phyloP scores from a whole-genome alignment of 1,284 basidiomycete species.

The Heterobasidion occidentale region DNA sequence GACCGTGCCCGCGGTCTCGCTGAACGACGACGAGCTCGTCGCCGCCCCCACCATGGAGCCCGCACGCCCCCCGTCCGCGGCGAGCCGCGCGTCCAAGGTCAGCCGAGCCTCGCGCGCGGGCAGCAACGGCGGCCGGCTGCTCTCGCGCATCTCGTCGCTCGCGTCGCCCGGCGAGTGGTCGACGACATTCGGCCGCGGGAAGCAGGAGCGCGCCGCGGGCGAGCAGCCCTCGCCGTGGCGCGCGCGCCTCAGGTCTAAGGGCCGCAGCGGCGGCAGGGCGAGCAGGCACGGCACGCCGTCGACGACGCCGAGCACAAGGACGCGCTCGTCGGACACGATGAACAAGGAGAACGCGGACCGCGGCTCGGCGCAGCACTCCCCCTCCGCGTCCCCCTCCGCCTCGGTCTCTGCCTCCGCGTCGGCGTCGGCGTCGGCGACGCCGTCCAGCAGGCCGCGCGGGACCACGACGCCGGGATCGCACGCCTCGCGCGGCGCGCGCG shows the following conservation, averaged over 20 bases:
- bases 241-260: background rate
- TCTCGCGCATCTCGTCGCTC: conserved; percentile 19
- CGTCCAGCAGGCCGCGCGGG: conserved; percentile 17
- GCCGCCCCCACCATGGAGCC: no score
- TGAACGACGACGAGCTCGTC: background rate
- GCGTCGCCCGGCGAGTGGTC: conserved; percentile 29
- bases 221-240: conserved; percentile 11
- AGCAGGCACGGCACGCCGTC: background rate
- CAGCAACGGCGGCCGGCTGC: conserved; percentile 6
- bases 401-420: conserved; percentile 15
- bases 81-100: background rate
- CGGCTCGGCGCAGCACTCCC: background rate
- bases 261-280: conserved; percentile 5
- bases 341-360: conserved; percentile 7
- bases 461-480: conserved; percentile 11
- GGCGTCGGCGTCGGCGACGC: conserved; percentile 13
- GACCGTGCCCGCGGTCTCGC: conserved; percentile 1
- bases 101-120: background rate
- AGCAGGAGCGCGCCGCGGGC: conserved; percentile 9
- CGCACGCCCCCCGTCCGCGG: background rate
- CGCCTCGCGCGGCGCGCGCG: conserved; percentile 10
- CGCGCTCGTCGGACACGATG: conserved; percentile 1
- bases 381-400: conserved; percentile 7
- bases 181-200: conserved; percentile 32
- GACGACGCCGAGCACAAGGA: background rate